Conservation (phyloP, 192 early-diverging fungal genomes). For the Linnemannia schmuckeri region DNA sequence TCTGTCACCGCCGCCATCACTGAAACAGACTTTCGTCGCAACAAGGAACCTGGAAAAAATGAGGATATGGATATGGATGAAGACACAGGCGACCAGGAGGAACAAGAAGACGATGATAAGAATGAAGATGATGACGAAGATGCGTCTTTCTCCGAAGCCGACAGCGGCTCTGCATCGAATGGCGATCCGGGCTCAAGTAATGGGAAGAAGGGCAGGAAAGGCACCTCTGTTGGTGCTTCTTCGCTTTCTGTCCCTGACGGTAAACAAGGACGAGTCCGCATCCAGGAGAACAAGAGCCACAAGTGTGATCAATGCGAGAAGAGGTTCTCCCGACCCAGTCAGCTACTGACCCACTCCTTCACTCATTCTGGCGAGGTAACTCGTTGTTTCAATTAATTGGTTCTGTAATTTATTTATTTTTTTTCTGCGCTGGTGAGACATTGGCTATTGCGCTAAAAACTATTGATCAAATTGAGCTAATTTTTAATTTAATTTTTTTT, state of each 20-base stretch:
- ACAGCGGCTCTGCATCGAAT: not conserved
- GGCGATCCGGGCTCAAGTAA: not conserved
- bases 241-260: not conserved
- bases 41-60: not conserved
- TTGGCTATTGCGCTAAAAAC: not conserved
- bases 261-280: not conserved
- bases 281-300: conserved; percentile 40
- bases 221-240: not conserved
- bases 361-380: conserved; percentile 43
- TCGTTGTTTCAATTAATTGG: not conserved
- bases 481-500: not conserved
- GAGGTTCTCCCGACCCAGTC: conserved; percentile 43
- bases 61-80: not conserved
- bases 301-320: conserved; percentile 29
- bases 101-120: conserved; percentile 5
- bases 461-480: not conserved
- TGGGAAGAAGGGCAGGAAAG: not conserved
- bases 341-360: conserved; percentile 37
- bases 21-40: not conserved
- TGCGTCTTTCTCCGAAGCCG: not conserved
- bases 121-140: conserved; percentile 8
- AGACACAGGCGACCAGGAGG: not conserved
- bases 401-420: not conserved
- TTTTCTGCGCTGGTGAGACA: not conserved
- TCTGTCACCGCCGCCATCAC: not conserved